Conservation (phyloP, 768 basidiomycete genomes). For the Tylopilus vinaceipallidus region DNA sequence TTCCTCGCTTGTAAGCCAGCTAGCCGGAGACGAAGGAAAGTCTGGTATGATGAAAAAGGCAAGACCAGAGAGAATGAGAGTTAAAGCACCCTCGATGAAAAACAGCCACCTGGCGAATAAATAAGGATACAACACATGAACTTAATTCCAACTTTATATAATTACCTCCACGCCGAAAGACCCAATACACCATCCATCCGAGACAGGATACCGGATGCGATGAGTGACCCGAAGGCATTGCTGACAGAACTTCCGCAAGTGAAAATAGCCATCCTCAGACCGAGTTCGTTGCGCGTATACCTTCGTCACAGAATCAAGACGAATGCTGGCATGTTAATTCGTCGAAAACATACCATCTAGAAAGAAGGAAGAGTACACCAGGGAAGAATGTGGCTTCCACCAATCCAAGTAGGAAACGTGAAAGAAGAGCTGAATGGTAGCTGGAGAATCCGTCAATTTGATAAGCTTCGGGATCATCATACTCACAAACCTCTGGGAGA, state of each 20-base stretch:
- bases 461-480: neutral
- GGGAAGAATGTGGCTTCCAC: conserved; percentile 70
- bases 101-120: conserved; percentile 58
- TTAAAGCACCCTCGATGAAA: conserved; percentile 60
- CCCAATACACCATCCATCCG: conserved; percentile 67
- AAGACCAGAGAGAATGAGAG: conserved; percentile 46
- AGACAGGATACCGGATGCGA: conserved; percentile 74
- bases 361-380: conserved; percentile 62
- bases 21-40: conserved; percentile 57
- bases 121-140: neutral
- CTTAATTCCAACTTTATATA: neutral
- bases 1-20: conserved; percentile 61
- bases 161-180: conserved; percentile 68
- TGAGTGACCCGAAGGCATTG: conserved; percentile 77
- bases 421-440: conserved; percentile 59
- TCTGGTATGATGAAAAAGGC: conserved; percentile 70
- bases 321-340: neutral
- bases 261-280: conserved; percentile 61
- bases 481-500: conserved; percentile 31
- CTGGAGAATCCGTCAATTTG: conserved; percentile 27
- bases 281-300: conserved; percentile 69
- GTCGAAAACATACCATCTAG: conserved; percentile 50
- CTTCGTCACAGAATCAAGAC: neutral
- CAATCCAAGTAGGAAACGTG: conserved; percentile 77
- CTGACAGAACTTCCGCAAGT: conserved; percentile 71